phyloP scores from a whole-genome alignment of 2,329 filamentous ascomycete genomes.

The Lasiodiplodia citricola region DNA sequence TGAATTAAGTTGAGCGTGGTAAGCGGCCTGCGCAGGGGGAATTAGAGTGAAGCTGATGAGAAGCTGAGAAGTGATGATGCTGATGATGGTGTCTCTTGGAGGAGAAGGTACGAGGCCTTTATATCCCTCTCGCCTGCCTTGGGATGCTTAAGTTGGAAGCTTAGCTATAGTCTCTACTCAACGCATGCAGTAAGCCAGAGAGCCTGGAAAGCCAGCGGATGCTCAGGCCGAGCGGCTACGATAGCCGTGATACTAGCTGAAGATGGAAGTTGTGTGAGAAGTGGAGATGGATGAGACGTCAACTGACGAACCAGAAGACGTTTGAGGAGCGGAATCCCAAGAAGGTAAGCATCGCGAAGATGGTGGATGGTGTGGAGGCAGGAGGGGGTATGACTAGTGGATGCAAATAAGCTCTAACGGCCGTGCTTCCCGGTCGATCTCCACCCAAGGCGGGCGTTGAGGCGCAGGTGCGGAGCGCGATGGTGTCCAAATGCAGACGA shows the following conservation, averaged over 20 bases:
- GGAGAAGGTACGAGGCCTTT: background rate
- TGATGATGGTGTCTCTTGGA: background rate
- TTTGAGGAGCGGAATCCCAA: background rate
- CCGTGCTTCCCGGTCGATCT: background rate
- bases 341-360: slow-evolving; percentile 2
- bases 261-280: slow-evolving; percentile 8
- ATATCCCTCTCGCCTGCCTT: background rate
- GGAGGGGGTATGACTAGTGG: background rate
- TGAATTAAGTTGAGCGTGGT: slow-evolving; percentile 2
- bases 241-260: background rate
- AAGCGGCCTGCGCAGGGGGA: slow-evolving; percentile 24
- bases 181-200: background rate
- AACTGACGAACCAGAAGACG: background rate
- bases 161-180: background rate
- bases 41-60: slow-evolving; percentile 11
- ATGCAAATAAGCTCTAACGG: background rate
- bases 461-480: slow-evolving; percentile 7
- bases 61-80: slow-evolving; percentile 6
- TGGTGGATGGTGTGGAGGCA: slow-evolving; percentile 2
- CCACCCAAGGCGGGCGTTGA: background rate
- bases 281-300: slow-evolving; percentile 13
- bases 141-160: background rate
- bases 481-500: slow-evolving; percentile 6
- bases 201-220: slow-evolving; percentile 6
- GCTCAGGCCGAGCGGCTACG: background rate